A percentile compares a stretch with the other conserved stretches of the same genome.
Conservation (phyloP, 805 yeast species). For the Candida sakaeoensis region DNA sequence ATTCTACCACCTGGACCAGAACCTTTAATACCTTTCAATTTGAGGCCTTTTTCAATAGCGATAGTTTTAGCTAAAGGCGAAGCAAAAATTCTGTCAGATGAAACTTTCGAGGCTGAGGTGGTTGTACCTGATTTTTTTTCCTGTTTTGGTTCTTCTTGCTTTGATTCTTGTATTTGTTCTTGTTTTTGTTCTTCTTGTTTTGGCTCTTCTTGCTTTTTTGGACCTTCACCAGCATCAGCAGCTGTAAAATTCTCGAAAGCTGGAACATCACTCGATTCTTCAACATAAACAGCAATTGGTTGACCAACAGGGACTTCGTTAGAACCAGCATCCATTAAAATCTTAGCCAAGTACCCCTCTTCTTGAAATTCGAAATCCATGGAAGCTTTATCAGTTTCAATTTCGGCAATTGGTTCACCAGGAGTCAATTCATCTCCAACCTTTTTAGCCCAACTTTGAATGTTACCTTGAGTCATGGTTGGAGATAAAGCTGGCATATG, state of each 20-base stretch:
- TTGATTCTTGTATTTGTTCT: slow-evolving; percentile 28
- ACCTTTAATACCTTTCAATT: slow-evolving; percentile 81
- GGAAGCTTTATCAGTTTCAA: slow-evolving; percentile 96
- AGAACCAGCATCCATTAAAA: slow-evolving; percentile 76
- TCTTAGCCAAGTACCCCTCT: slow-evolving; percentile 89
- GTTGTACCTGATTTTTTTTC: slow-evolving; percentile 24
- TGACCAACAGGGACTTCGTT: slow-evolving; percentile 90
- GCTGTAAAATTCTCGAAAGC: slow-evolving; percentile 86
- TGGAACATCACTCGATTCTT: slow-evolving; percentile 74
- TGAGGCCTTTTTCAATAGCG: slow-evolving; percentile 88
- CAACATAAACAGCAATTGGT: slow-evolving; percentile 96
- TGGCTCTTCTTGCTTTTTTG: slow-evolving; percentile 21
- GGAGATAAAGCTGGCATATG: slow-evolving; percentile 99
- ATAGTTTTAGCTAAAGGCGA: slow-evolving; percentile 93
- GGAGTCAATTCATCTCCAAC: slow-evolving; percentile 86
- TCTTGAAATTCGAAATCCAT: slow-evolving; percentile 99
- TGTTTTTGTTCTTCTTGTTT: slow-evolving; percentile 21
- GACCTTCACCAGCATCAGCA: slow-evolving; percentile 66
- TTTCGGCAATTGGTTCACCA: slow-evolving; percentile 94
- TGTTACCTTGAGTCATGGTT: slow-evolving; percentile 95
- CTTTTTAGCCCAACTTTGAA: slow-evolving; percentile 84
- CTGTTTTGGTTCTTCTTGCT: slow-evolving; percentile 24
- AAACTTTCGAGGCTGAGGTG: slow-evolving; percentile 32
- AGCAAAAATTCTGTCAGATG: slow-evolving; percentile 76
- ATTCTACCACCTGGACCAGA: slow-evolving; percentile 96